These are phyloP conservation scores for Ilex aquifolium DNA, from an alignment of 257 asterid genomes.

Conservation along the genomic window DNA sequence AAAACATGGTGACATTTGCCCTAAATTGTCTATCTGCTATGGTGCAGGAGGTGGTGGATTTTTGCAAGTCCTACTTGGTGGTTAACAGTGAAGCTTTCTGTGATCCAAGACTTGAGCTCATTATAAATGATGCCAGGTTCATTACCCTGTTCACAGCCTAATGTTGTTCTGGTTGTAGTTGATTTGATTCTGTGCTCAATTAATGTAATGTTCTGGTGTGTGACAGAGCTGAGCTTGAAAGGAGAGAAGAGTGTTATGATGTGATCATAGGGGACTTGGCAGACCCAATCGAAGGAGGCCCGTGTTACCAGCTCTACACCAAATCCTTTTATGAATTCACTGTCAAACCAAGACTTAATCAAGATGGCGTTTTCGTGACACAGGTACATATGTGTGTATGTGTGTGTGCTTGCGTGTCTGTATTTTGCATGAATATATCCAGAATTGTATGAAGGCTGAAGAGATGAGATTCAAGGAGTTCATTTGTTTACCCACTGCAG, in stretches of 20 bases:
- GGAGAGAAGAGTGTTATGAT: constrained; percentile 67
- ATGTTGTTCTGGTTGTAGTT: background rate
- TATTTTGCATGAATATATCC: background rate
- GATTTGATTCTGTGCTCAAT: background rate
- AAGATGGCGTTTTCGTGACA: constrained; percentile 78
- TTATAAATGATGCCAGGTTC: constrained; percentile 87
- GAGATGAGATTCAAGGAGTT: background rate
- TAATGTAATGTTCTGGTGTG: background rate
- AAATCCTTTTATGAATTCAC: constrained; percentile 72
- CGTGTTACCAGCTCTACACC: constrained; percentile 87
- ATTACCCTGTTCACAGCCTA: constrained; percentile 1
- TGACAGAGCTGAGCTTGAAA: constrained; percentile 79
- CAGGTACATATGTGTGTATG: constrained; percentile 38
- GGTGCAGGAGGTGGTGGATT: constrained; percentile 84
- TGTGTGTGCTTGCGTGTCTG: background rate
- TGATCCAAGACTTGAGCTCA: constrained; percentile 72
- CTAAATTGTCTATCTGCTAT: background rate
- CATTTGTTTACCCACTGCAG: constrained; percentile 21
- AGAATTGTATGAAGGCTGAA: no score
- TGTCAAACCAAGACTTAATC: constrained; percentile 65
- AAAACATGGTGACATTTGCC: no score
- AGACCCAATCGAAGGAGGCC: constrained; percentile 97
- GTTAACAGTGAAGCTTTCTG: constrained; percentile 70
- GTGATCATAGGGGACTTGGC: constrained; percentile 92
- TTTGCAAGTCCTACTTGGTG: constrained; percentile 72